A percentile compares a stretch with the other conserved stretches of the same genome.
phyloP scores from a whole-genome alignment of 2,329 filamentous ascomycete species.

The Furcasterigmium furcatum region DNA sequence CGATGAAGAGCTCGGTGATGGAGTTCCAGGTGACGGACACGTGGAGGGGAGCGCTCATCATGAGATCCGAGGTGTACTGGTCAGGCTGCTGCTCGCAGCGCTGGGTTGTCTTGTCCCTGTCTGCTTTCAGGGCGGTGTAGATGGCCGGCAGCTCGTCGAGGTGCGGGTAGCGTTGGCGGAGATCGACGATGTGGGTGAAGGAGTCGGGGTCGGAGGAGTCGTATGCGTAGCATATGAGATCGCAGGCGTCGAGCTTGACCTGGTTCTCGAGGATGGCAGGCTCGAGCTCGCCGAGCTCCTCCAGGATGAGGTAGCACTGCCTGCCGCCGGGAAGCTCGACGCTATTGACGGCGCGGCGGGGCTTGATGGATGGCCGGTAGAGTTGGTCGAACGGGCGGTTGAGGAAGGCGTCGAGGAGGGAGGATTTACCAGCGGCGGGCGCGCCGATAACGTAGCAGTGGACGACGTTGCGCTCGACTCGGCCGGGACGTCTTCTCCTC shows the following conservation, averaged over 20 bases:
- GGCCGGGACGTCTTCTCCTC: conserved; percentile 73
- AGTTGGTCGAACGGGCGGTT: conserved; percentile 80
- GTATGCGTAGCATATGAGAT: conserved; percentile 92
- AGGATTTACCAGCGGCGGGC: conserved; percentile 83
- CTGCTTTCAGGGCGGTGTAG: conserved; percentile 91
- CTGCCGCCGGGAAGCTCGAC: conserved; percentile 95
- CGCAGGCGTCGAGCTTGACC: conserved; percentile 85
- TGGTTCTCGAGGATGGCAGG: conserved; percentile 91
- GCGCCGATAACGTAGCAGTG: conserved; percentile 90
- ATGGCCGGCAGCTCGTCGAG: conserved; percentile 87
- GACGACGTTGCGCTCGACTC: conserved; percentile 92
- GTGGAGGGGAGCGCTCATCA: conserved; percentile 89
- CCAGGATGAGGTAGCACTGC: conserved; percentile 93
- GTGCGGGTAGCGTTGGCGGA: conserved; percentile 76
- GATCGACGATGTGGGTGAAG: conserved; percentile 83
- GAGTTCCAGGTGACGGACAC: conserved; percentile 93
- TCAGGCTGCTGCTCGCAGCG: conserved; percentile 88
- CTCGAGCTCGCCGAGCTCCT: conserved; percentile 94
- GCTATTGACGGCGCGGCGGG: conserved; percentile 89
- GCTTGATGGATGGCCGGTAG: conserved; percentile 93
- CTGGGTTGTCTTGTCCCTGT: conserved; percentile 96
- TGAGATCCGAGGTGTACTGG: conserved; percentile 78
- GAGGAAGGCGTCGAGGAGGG: conserved; percentile 86
- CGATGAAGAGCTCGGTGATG: conserved; percentile 91
- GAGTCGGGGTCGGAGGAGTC: conserved; percentile 96